Conservation (phyloP, 495 filamentous ascomycete species). For the Aspergillus biplanus region DNA sequence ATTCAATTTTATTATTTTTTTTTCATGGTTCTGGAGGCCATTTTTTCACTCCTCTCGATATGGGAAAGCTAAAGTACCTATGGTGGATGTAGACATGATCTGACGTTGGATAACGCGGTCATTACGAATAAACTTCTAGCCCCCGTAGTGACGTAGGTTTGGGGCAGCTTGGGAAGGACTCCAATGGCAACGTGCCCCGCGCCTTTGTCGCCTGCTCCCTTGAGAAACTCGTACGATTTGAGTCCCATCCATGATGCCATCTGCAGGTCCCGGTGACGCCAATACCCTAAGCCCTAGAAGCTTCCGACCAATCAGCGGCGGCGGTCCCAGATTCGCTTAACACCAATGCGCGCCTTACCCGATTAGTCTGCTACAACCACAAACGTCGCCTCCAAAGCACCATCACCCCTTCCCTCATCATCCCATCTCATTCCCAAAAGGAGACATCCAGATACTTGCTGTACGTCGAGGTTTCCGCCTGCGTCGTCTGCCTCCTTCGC, state of each 20-base stretch:
- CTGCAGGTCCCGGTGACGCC: slow-evolving; percentile 27
- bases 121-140: slow-evolving; percentile 5
- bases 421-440: slow-evolving; percentile 31
- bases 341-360: slow-evolving; percentile 32
- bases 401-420: slow-evolving; percentile 27
- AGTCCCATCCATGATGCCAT: slow-evolving; percentile 26
- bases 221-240: not conserved
- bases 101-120: too few species aligned
- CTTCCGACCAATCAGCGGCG: slow-evolving; percentile 23
- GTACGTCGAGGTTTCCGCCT: slow-evolving; percentile 42
- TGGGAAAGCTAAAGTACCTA: not conserved
- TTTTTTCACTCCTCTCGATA: not conserved
- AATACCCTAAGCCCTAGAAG: slow-evolving; percentile 39
- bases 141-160: slow-evolving; percentile 7
- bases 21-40: not conserved
- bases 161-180: not conserved
- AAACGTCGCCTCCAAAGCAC: slow-evolving; percentile 28
- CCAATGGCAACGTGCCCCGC: too few species aligned
- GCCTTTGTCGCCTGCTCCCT: not conserved
- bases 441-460: slow-evolving; percentile 38
- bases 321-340: slow-evolving; percentile 34
- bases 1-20: not conserved
- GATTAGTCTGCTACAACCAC: slow-evolving; percentile 33
- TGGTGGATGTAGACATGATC: not conserved
- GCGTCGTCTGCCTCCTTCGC: slow-evolving; percentile 28